Conservation (phyloP, 768 basidiomycete species). For the Arthromyces matolae region DNA sequence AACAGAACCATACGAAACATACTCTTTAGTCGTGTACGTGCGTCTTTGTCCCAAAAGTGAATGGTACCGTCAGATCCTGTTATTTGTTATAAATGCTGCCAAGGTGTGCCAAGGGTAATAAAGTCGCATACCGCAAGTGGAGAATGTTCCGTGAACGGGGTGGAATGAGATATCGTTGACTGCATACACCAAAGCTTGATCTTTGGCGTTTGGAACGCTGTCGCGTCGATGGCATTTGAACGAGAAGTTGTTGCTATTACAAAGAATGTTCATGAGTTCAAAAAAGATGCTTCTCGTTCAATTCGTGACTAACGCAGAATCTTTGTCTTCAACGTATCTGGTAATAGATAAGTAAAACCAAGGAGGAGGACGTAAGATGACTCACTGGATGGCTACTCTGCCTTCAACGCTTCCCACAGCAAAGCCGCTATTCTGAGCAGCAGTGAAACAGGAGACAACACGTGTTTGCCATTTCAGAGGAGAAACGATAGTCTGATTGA, state of each 20-base stretch:
- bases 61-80: conserved; percentile 80
- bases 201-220: conserved; percentile 50
- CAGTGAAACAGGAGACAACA: conserved; percentile 78
- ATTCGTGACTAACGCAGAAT: conserved; percentile 47
- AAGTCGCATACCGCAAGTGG: conserved; percentile 70
- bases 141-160: conserved; percentile 80
- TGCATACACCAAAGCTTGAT: conserved; percentile 69
- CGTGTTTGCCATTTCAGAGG: conserved; percentile 95
- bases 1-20: conserved; percentile 16
- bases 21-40: conserved; percentile 90
- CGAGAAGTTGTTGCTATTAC: conserved; percentile 69
- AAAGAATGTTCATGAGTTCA: background rate
- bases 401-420: conserved; percentile 87
- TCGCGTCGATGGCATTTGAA: conserved; percentile 82
- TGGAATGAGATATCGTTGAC: conserved; percentile 90
- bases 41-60: conserved; percentile 95
- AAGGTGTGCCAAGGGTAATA: too few species aligned
- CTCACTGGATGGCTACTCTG: conserved; percentile 93
- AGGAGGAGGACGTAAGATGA: conserved; percentile 12
- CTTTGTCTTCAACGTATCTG: conserved; percentile 87
- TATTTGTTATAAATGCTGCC: too few species aligned
- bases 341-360: conserved; percentile 1
- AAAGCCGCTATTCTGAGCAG: conserved; percentile 63
- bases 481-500: conserved; percentile 67
- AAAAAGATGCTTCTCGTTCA: background rate